Percentiles rank a stretch among this genome's conserved stretches.
These are phyloP conservation scores for Quercus wislizeni DNA, from an alignment of 306 rosid species.

Conservation along the genomic window DNA sequence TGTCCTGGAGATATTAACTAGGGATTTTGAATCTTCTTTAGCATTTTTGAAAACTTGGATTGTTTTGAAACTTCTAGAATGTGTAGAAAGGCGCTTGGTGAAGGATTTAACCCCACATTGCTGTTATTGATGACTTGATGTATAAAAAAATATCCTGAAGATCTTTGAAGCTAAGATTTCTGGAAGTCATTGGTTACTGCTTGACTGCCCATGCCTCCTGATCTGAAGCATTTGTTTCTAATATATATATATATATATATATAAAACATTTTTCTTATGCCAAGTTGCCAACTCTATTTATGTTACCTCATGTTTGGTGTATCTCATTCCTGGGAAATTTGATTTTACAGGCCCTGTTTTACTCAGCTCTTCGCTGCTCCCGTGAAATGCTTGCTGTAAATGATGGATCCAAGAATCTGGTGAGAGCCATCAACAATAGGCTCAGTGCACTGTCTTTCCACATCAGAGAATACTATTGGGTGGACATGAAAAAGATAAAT, in stretches of 20 bases:
- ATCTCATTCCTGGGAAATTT: constrained; percentile 21
- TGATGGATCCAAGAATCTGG: constrained; percentile 63
- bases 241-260: background rate
- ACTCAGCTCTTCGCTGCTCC: constrained; percentile 87
- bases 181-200: background rate
- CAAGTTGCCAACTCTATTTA: background rate
- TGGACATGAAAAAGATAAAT: constrained; percentile 80
- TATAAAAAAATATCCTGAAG: background rate
- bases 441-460: constrained; percentile 89
- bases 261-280: background rate
- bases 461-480: constrained; percentile 93
- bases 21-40: background rate
- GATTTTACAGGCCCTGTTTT: constrained; percentile 75
- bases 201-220: background rate
- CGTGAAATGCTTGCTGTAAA: constrained; percentile 67
- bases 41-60: background rate
- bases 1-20: background rate
- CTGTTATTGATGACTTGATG: background rate
- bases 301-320: constrained; percentile 17
- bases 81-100: background rate
- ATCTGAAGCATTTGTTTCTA: background rate
- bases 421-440: constrained; percentile 78
- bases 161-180: background rate
- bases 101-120: background rate
- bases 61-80: background rate